Conservation (phyloP, 148 eudicot species). For the Pouteria glomerata region DNA sequence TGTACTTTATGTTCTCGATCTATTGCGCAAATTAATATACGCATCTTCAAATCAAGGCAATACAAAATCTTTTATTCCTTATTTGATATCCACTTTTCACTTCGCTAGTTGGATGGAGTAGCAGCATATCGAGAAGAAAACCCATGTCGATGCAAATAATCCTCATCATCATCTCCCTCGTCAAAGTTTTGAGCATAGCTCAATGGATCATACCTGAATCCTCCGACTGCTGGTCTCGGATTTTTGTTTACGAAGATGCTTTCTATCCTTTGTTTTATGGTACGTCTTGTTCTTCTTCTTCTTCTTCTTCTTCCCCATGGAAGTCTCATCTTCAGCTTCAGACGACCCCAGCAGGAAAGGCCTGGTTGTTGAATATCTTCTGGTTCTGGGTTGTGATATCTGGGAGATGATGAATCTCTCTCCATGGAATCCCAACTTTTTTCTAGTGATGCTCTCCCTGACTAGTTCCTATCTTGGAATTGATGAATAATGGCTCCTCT, state of each 20-base stretch:
- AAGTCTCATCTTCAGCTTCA: conserved; percentile 33
- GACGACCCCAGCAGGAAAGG: conserved; percentile 11
- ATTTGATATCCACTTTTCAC: neutral
- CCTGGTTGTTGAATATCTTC: conserved; percentile 2
- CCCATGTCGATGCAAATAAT: conserved; percentile 13
- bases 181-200: conserved; percentile 42
- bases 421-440: no score
- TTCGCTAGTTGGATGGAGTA: neutral
- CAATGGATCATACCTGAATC: conserved; percentile 30
- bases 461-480: neutral
- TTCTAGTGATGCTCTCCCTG: no score
- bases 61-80: no score
- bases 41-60: no score
- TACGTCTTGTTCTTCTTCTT: neutral
- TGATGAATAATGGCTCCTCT: neutral
- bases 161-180: conserved; percentile 17
- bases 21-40: no score
- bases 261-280: neutral
- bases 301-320: conserved; percentile 20
- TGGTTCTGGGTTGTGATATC: neutral
- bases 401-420: no score
- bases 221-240: neutral
- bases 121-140: conserved; percentile 30
- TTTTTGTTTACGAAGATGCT: conserved; percentile 10
- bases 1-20: no score